Base-by-base conservation (phyloP, 176 grass and related monocot species). In the Zea mays region DNA sequence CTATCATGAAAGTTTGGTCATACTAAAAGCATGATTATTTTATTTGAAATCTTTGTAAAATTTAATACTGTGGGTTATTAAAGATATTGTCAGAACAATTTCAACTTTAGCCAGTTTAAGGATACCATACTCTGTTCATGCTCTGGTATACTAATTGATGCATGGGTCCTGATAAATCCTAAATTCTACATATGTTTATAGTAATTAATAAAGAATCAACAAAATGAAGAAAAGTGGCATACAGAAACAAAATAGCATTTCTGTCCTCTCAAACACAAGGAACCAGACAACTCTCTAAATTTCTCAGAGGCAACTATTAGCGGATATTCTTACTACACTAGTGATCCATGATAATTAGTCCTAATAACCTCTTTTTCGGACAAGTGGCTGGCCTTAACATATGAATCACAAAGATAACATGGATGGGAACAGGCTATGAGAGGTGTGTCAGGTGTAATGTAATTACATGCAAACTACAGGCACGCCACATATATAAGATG, bases 1-100 rank as follows among this genome's bases (percentile, higher is more conserved):
- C 95, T 98, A 83, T 49, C 76, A 83, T 56, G 27, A 27, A 27
- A 27, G 27, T 27, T 27, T 27, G 72, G 62, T 49, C 21, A 27
- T 68, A 57, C 49, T 67, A 60, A 65, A 21, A 57, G 49, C 41
- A 50, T 34, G 33, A 77, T 45, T 72, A 71, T 57, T 77, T 46
- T 40, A 77, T 64, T 76, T 62, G 21, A 70, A 71, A 71, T 50
- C 17, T 78, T 59, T 34, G 48, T 13, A 11, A 60, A 85, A 48
- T 9, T 62, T 65, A 65, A 69, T 47, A 71, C 15, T 21, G 47
- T 42, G 11, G 0, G 10, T 85, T 50, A 21, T 10, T 69, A 61
- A 80, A 72, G 7, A 72, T 46, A 38, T 54, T 74, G 49, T 67
- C 7, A 35, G 5, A 38, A 6, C 47, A 80, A 62, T 52, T 81